Evolutionary conservation across 805 yeast genomes (phyloP), one percentile per base, ranked within the genome.

Genomic region (Brettanomyces custersianus): DNA sequence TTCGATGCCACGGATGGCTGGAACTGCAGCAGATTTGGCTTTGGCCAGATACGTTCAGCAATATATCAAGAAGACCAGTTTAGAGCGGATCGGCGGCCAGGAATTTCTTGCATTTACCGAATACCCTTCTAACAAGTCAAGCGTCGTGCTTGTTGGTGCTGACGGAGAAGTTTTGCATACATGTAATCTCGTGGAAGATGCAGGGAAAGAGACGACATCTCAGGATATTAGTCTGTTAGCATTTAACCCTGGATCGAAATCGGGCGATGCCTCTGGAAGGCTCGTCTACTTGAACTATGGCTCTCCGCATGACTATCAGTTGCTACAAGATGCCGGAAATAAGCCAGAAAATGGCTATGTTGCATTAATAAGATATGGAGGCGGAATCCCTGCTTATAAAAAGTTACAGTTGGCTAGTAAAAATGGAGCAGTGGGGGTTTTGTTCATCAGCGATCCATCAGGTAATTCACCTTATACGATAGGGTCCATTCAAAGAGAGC

Each of bases 1-100:
- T 20, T 71, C 82, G 6, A 74, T 86, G 76, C 86, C 95, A 3
- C 96, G 87, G 53, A 58, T 80, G 44, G 76, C 96, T 0, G 97
- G 97, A 3, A 80, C 96, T 2, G 72, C 75, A 12, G 97, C 95
- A 15, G 96, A 86, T 54, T 57, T 75, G 40, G 70, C 90, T 0
- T 59, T 87, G 25, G 78, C 86, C 2, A 65, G 70, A 39, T 86
- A 79, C 51, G 63, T 88, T 12, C 66, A 73, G 40, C 70, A 70
- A 18, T 71, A 72, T 33, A 74, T 82, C 57, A 52, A 57, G 17
- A 68, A 74, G 35, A 73, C 77, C 42, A 82, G 83, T 2, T 41
- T 87, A 16, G 59, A 62, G 20, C 40, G 57, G 3, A 67, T 74
- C 4, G 77, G 74, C 29, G 68, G 73, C 32, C 60, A 64, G 25